Conservation (phyloP, 306 rosid species). For the Oxytropis ochrocephala region DNA sequence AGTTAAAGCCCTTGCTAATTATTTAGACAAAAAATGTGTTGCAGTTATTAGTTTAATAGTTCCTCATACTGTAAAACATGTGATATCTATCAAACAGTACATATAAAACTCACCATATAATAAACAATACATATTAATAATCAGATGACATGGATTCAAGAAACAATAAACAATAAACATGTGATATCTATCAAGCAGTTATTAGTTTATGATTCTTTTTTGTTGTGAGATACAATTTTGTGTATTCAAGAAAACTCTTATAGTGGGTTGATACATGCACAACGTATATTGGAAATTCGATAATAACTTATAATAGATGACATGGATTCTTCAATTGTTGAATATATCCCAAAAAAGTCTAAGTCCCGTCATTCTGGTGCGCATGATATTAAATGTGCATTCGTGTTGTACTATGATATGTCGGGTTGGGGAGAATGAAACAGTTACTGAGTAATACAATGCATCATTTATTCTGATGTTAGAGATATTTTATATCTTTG, state of each 20-base stretch:
- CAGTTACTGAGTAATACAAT: not conserved
- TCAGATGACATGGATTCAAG: too few species aligned
- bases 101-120: too few species aligned
- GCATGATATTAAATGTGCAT: not conserved
- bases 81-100: not conserved
- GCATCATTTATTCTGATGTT: not conserved
- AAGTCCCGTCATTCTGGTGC: not conserved
- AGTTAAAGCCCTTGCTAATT: not conserved
- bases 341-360: not conserved
- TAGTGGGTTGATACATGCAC: not conserved
- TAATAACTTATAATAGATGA: not conserved
- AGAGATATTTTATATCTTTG: not conserved
- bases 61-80: not conserved
- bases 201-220: not conserved
- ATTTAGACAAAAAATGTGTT: not conserved
- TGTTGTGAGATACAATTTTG: not conserved
- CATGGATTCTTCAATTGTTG: not conserved
- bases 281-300: not conserved
- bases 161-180: too few species aligned
- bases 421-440: not conserved
- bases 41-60: not conserved
- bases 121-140: too few species aligned
- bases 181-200: not conserved
- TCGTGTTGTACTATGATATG: not conserved
- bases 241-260: not conserved